Conservation (phyloP, 1,139 yeast species). For the Magnusiomyces fungicola region DNA sequence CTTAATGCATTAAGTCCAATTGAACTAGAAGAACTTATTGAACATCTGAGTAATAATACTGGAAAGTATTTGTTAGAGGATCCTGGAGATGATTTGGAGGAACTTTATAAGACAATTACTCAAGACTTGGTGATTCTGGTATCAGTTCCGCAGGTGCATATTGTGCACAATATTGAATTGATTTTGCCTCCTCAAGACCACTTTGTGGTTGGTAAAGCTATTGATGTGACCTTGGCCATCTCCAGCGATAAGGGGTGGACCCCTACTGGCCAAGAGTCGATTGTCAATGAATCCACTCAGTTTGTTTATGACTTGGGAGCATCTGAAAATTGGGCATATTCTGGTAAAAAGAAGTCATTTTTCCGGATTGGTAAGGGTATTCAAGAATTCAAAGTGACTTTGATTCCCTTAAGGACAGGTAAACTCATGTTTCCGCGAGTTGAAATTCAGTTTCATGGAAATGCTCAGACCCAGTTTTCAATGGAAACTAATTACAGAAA, state of each 20-base stretch:
- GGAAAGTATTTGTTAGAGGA: constrained; percentile 6
- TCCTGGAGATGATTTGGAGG: constrained; percentile 8
- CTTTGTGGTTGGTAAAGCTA: constrained; percentile 58
- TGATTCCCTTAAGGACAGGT: constrained; percentile 75
- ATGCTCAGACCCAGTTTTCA: constrained; percentile 37
- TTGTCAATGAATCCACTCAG: constrained; percentile 9
- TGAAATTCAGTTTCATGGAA: constrained; percentile 16
- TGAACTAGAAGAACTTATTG: constrained; percentile 9
- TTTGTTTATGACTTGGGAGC: constrained; percentile 37
- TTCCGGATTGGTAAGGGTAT: constrained; percentile 27
- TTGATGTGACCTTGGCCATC: constrained; percentile 40
- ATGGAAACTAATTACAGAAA: constrained; percentile 62
- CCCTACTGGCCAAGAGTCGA: constrained; percentile 9
- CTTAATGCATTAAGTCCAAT: neutral
- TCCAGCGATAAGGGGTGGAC: constrained; percentile 45
- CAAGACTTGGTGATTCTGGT: constrained; percentile 24
- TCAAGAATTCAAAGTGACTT: constrained; percentile 36
- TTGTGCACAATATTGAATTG: constrained; percentile 25
- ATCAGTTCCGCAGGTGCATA: constrained; percentile 25
- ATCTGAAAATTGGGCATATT: constrained; percentile 57
- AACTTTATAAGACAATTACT: constrained; percentile 9
- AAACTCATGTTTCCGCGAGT: constrained; percentile 60
- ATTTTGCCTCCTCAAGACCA: constrained; percentile 27
- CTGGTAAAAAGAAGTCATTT: constrained; percentile 54
- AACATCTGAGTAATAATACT: constrained; percentile 11